Percentiles rank a stretch among this genome's conserved stretches.
Conservation (phyloP, 495 filamentous ascomycete genomes). For the Penicillium taxi region DNA sequence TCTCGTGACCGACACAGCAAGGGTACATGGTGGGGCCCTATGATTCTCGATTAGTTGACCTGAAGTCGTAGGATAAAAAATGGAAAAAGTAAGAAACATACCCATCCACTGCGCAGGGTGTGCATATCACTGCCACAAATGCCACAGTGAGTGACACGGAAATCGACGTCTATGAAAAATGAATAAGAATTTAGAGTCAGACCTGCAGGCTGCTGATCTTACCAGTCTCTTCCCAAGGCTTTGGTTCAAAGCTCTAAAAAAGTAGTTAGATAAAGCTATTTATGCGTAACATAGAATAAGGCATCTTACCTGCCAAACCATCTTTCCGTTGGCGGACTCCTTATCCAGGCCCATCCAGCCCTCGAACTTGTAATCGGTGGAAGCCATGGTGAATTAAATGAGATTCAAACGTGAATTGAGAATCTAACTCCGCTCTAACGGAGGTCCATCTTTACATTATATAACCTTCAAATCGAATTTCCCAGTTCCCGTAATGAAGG, state of each 20-base stretch:
- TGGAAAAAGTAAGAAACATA: conserved; percentile 13
- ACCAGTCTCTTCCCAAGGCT: conserved; percentile 10
- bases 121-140: conserved; percentile 52
- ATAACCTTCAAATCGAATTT: no score
- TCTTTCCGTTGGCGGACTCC: conserved; percentile 53
- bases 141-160: conserved; percentile 10
- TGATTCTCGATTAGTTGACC: neutral
- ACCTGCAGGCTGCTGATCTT: no score
- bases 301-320: conserved; percentile 66
- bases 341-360: conserved; percentile 67
- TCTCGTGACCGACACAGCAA: conserved; percentile 77
- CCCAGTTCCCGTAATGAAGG: no score
- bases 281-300: no score
- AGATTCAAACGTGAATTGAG: no score
- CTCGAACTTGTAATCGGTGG: conserved; percentile 54
- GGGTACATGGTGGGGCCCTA: conserved; percentile 55
- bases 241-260: conserved; percentile 2
- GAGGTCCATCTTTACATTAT: no score
- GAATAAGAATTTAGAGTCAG: no score
- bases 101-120: conserved; percentile 67
- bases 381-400: conserved; percentile 3
- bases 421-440: neutral
- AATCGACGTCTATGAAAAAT: conserved; percentile 7
- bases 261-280: no score
- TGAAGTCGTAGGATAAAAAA: no score